phyloP scores from a whole-genome alignment of 2,329 filamentous ascomycete species.

The Colletotrichum sp. region DNA sequence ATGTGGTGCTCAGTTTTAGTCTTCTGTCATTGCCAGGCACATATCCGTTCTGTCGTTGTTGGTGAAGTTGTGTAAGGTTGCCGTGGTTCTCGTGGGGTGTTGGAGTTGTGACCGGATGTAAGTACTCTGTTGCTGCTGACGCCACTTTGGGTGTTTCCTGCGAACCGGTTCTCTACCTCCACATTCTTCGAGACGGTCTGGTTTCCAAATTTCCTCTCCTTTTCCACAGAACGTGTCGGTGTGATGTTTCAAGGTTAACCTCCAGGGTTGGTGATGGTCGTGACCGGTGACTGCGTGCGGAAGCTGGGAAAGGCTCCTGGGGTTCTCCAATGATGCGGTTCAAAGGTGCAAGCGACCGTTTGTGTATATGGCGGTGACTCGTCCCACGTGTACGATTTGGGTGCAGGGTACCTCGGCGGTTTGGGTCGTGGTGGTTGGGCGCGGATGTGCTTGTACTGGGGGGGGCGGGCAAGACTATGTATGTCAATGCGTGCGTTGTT shows the following conservation, averaged over 20 bases:
- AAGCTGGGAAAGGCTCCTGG: background rate
- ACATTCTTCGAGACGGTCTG: background rate
- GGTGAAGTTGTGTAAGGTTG: conserved; percentile 12
- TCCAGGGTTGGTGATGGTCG: background rate
- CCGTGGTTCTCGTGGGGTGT: background rate
- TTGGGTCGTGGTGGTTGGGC: conserved; percentile 19
- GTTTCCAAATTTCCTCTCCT: background rate
- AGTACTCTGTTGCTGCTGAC: background rate
- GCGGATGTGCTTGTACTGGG: conserved; percentile 4
- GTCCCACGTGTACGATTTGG: conserved; percentile 19
- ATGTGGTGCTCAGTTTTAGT: background rate
- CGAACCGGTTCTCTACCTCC: background rate
- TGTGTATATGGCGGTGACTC: conserved; percentile 17
- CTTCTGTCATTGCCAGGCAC: conserved; percentile 14
- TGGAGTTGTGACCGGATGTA: background rate
- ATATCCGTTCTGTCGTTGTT: background rate
- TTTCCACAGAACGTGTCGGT: background rate
- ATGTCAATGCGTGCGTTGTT: conserved; percentile 22
- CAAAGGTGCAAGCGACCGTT: background rate
- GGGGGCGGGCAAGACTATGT: conserved; percentile 9
- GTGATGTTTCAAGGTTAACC: conserved; percentile 1
- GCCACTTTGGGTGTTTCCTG: conserved; percentile 3
- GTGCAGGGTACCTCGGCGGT: conserved; percentile 11
- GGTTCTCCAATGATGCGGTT: background rate
- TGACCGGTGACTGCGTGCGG: background rate